Evolutionary conservation across 768 basidiomycete genomes (phyloP).

Genomic region (Hygrocybe punicea): DNA sequence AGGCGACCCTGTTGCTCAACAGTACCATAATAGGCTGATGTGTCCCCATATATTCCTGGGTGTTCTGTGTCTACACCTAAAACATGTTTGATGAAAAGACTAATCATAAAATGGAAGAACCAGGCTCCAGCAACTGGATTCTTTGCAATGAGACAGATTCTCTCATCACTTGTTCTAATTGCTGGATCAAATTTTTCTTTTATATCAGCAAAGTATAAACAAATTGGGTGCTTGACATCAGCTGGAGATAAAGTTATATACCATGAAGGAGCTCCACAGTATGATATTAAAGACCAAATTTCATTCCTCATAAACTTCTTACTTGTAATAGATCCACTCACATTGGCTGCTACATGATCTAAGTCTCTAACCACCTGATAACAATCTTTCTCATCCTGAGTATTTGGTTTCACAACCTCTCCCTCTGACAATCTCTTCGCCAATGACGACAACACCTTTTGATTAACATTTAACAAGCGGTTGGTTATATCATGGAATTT

Average conservation of each 20-base stretch:
- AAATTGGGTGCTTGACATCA: slow-evolving; percentile 31
- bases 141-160: slow-evolving; percentile 18
- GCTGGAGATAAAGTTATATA: slow-evolving; percentile 32
- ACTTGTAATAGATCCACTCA: slow-evolving; percentile 25
- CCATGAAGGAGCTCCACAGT: slow-evolving; percentile 23
- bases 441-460: slow-evolving; percentile 16
- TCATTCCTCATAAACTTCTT: slow-evolving; percentile 26
- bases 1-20: slow-evolving; percentile 38
- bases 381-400: slow-evolving; percentile 33
- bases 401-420: slow-evolving; percentile 23
- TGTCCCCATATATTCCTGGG: slow-evolving; percentile 28
- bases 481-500: slow-evolving; percentile 26
- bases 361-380: slow-evolving; percentile 34
- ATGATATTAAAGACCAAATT: slow-evolving; percentile 21
- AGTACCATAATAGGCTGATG: slow-evolving; percentile 29
- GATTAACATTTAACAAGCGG: slow-evolving; percentile 21
- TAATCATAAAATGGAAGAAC: slow-evolving; percentile 27
- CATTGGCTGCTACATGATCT: slow-evolving; percentile 33
- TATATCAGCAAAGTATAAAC: slow-evolving; percentile 27
- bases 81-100: slow-evolving; percentile 23
- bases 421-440: slow-evolving; percentile 21
- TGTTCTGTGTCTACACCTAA: slow-evolving; percentile 18
- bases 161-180: slow-evolving; percentile 5
- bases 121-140: slow-evolving; percentile 31
- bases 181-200: slow-evolving; percentile 15